Percentiles rank a stretch among this genome's conserved stretches.
Conservation (phyloP, 2,329 filamentous ascomycete species). For the Colletotrichum lini region DNA sequence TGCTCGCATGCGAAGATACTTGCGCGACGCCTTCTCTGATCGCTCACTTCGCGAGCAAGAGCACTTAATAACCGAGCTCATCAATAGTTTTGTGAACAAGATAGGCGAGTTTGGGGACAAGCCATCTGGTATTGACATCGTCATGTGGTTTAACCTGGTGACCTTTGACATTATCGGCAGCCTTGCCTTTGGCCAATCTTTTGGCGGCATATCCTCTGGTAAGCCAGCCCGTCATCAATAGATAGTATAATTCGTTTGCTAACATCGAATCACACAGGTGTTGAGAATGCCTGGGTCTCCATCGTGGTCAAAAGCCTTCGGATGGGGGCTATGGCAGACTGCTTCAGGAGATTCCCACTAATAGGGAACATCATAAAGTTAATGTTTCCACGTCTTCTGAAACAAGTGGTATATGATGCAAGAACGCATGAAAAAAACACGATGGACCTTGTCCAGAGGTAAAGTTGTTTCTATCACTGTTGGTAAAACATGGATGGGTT, state of each 20-base stretch:
- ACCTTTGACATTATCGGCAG: neutral
- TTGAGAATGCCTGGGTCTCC: conserved; percentile 9
- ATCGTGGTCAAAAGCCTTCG: conserved; percentile 19
- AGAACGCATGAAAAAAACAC: conserved; percentile 11
- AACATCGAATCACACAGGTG: too few relatives aligned
- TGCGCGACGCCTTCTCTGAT: neutral
- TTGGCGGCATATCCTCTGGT: neutral
- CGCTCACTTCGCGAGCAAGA: neutral
- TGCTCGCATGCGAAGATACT: neutral
- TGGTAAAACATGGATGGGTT: too few relatives aligned
- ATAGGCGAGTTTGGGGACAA: neutral
- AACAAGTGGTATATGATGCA: conserved; percentile 2
- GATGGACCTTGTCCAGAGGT: conserved; percentile 25
- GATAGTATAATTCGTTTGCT: too few relatives aligned
- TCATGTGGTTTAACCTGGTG: neutral
- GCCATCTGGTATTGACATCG: neutral
- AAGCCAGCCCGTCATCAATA: neutral
- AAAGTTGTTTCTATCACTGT: neutral
- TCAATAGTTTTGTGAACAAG: neutral
- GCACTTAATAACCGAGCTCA: neutral
- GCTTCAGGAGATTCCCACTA: conserved; percentile 13
- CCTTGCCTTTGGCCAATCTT: neutral
- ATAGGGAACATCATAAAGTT: neutral
- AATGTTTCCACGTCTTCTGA: neutral
- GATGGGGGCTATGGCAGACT: conserved; percentile 22